Percentiles rank a stretch among this genome's conserved stretches.
Evolutionary conservation across 495 filamentous ascomycete species (phyloP).

Genomic region (Neurospora sp.): DNA sequence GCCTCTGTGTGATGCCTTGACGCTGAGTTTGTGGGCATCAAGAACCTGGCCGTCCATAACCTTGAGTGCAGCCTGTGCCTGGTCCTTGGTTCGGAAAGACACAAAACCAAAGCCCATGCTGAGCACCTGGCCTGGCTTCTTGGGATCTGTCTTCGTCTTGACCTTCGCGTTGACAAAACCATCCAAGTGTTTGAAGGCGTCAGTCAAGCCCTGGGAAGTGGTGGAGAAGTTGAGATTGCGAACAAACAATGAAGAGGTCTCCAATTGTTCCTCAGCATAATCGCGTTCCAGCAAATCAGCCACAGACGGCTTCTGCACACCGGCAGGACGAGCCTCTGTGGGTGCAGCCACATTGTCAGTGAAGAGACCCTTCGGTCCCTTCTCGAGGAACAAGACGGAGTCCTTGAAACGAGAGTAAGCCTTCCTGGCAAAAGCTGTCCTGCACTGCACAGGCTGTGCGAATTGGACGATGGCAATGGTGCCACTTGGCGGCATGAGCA

Average conservation of each 20-base stretch:
- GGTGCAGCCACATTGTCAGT: conserved; percentile 25
- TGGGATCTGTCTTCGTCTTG: conserved; percentile 80
- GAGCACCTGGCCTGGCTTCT: conserved; percentile 68
- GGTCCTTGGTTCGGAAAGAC: conserved; percentile 67
- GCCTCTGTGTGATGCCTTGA: conserved; percentile 77
- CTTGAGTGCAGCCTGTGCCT: conserved; percentile 66
- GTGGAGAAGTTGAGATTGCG: conserved; percentile 92
- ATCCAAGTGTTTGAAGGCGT: conserved; percentile 67
- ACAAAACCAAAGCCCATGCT: conserved; percentile 97
- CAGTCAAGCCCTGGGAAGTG: conserved; percentile 58
- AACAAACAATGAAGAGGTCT: conserved; percentile 77
- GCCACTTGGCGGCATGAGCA: conserved; percentile 86
- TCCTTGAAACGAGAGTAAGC: conserved; percentile 87
- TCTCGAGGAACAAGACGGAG: conserved; percentile 86
- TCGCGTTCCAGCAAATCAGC: conserved; percentile 49
- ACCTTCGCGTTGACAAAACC: conserved; percentile 78
- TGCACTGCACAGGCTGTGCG: conserved; percentile 60
- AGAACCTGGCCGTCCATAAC: conserved; percentile 82
- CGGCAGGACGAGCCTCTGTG: conserved; percentile 18
- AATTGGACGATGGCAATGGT: conserved; percentile 93
- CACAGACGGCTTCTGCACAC: conserved; percentile 31
- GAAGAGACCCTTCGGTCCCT: conserved; percentile 80
- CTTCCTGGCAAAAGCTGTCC: conserved; percentile 68
- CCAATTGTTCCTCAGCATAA: conserved; percentile 33
- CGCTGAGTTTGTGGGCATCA: conserved; percentile 71